phyloP scores from a whole-genome alignment of 305 asterid genomes.

The Fraxinus nigra region DNA sequence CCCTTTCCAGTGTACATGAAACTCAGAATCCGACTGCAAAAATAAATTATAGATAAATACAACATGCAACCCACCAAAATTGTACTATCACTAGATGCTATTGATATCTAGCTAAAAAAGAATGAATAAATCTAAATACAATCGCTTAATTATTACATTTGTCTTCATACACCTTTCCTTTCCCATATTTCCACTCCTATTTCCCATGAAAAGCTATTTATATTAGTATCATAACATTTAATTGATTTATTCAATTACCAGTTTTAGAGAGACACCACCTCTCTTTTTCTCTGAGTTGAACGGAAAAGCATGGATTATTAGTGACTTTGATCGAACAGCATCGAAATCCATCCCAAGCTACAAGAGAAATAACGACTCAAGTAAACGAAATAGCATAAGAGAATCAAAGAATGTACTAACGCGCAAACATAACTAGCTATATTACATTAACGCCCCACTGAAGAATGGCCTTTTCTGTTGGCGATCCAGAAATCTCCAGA shows the following conservation, averaged over 20 bases:
- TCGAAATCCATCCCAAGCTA: conserved; percentile 89
- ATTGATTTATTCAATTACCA: conserved; percentile 42
- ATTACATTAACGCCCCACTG: conserved; percentile 83
- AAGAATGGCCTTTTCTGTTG: conserved; percentile 96
- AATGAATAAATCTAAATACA: not conserved
- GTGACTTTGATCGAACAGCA: conserved; percentile 50
- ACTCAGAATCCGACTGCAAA: conserved; percentile 61
- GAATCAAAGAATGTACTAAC: not conserved
- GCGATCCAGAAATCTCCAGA: conserved; percentile 85
- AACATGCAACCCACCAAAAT: conserved; percentile 4
- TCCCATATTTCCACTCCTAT: not conserved
- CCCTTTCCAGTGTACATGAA: conserved; percentile 92
- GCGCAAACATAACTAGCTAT: not conserved
- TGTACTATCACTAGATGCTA: not conserved
- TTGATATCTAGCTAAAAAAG: not conserved
- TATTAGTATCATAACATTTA: not conserved
- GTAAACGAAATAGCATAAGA: conserved; percentile 19
- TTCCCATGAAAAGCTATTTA: not conserved
- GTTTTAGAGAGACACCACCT: conserved; percentile 80
- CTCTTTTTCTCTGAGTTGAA: conserved; percentile 95
- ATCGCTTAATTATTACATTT: not conserved
- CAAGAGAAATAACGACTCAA: conserved; percentile 19
- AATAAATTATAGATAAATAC: conserved; percentile 1
- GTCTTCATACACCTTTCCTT: not conserved
- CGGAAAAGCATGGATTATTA: conserved; percentile 79